Evolutionary conservation across 164 flowering plant genomes (phyloP).

Genomic region (Aristolochia californica): DNA sequence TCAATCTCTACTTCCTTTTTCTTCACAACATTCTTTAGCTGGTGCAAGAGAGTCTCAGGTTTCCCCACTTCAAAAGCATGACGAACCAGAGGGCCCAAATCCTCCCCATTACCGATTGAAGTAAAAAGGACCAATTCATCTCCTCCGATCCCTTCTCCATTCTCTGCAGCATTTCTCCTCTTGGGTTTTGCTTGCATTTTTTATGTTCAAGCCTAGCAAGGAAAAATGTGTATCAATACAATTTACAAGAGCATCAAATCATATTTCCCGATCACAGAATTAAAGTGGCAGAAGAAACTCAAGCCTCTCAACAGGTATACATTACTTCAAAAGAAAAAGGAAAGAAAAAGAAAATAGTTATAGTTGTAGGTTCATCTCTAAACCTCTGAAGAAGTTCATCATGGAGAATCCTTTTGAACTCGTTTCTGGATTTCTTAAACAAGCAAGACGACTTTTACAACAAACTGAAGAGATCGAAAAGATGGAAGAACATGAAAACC

Average conservation of each 20-base stretch:
- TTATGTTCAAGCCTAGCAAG: no score
- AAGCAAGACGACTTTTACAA: no score
- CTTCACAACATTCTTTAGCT: constrained; percentile 59
- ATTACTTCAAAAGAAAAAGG: no score
- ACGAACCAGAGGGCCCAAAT: constrained; percentile 69
- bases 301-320: not conserved
- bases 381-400: no score
- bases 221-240: not conserved
- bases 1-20: constrained; percentile 92
- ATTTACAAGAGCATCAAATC: no score
- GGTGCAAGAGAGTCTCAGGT: constrained; percentile 71
- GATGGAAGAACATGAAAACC: no score
- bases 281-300: not conserved
- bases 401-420: no score
- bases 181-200: constrained; percentile 57
- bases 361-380: no score
- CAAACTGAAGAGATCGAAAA: no score
- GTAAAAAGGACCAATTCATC: constrained; percentile 65
- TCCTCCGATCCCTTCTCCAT: constrained; percentile 64
- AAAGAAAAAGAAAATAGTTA: no score
- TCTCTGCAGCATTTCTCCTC: constrained; percentile 46
- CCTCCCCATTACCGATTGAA: constrained; percentile 71
- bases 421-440: no score
- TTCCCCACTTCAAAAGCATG: constrained; percentile 75
- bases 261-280: no score